phyloP scores from a whole-genome alignment of 352 stramenopile genomes.

The Pythium aristosporum region DNA sequence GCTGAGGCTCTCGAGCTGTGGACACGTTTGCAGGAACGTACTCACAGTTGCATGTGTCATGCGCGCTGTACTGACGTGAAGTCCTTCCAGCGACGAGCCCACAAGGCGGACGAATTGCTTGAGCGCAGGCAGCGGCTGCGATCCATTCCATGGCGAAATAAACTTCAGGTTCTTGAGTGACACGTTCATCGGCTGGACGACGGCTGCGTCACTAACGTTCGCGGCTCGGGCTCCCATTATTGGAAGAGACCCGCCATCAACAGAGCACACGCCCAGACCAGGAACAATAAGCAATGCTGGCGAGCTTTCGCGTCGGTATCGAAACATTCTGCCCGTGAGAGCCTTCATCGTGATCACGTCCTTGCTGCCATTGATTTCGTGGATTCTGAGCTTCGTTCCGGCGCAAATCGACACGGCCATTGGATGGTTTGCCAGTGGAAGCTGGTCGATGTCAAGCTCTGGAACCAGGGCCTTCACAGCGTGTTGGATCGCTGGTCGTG shows the following conservation, averaged over 20 bases:
- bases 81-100: background rate
- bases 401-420: background rate
- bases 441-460: background rate
- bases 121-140: background rate
- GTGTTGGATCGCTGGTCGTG: background rate
- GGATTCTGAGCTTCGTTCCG: background rate
- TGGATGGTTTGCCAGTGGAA: background rate
- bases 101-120: background rate
- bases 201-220: too few relatives aligned
- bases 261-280: background rate
- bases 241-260: background rate
- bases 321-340: background rate
- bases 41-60: background rate
- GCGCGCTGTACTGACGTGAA: background rate
- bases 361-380: background rate
- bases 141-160: background rate
- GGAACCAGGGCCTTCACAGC: background rate
- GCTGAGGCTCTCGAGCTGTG: conserved; percentile 4
- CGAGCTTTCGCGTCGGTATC: background rate
- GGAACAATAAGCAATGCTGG: background rate
- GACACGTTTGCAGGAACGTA: background rate
- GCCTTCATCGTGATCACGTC: background rate
- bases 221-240: background rate
- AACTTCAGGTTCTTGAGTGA: conserved; percentile 2
- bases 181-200: too few relatives aligned